A percentile compares a stretch with the other conserved stretches of the same genome.
phyloP scores from a whole-genome alignment of 73 alveolate species.

The Breviolum minutum region DNA sequence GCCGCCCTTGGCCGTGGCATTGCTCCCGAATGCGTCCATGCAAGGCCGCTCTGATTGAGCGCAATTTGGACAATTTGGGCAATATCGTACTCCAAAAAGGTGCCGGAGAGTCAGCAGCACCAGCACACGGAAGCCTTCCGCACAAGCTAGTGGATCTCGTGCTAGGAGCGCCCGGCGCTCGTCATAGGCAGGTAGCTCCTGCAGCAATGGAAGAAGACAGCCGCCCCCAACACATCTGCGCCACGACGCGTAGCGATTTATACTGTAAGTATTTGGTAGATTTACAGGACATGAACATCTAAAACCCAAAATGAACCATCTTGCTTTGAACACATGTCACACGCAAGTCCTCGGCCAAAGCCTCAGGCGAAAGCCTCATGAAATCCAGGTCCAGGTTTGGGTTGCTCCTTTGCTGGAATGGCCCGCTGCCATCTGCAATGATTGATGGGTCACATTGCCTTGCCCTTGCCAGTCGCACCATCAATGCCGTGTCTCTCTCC shows the following conservation, averaged over 20 bases:
- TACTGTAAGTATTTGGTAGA: not conserved
- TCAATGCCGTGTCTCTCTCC: constrained; percentile 21
- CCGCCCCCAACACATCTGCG: too few species aligned
- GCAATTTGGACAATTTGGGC: constrained; percentile 56
- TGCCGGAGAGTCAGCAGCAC: constrained; percentile 23
- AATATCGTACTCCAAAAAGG: constrained; percentile 17
- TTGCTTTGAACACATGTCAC: not conserved
- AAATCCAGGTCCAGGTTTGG: constrained; percentile 26
- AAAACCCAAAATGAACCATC: not conserved
- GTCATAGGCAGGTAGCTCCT: constrained; percentile 3
- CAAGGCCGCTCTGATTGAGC: constrained; percentile 4
- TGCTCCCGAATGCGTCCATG: constrained; percentile 70
- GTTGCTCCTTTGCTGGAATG: not conserved
- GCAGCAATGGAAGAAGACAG: too few species aligned
- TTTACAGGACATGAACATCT: not conserved
- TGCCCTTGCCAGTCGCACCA: constrained; percentile 29
- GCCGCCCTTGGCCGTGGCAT: constrained; percentile 58
- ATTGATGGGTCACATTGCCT: constrained; percentile 14
- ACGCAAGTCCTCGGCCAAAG: not conserved
- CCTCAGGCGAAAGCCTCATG: not conserved
- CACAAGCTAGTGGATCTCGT: too few species aligned
- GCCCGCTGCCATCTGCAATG: not conserved
- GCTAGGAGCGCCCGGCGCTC: constrained; percentile 18
- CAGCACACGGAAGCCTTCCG: constrained; percentile 15
- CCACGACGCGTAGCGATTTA: too few species aligned